Evolutionary conservation across 768 basidiomycete genomes (phyloP).

Genomic region (Leccinum arenicola): DNA sequence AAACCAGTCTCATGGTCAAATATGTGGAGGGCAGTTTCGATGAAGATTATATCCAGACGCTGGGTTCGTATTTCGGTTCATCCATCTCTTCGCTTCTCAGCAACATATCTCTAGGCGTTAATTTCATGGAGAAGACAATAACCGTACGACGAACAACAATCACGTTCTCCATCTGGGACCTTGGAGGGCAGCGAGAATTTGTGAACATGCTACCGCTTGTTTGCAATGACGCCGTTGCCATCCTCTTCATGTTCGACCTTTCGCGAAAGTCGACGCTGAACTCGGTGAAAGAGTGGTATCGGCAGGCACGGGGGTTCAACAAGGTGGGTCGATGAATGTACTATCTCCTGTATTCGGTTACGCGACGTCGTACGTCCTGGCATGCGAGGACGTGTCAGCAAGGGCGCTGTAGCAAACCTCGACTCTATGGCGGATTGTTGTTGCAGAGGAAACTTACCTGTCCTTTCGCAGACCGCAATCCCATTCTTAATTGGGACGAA

Average conservation of each 20-base stretch:
- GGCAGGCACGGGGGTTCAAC: conserved; percentile 98
- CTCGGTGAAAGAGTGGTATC: conserved; percentile 99
- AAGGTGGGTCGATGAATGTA: conserved; percentile 56
- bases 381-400: not conserved
- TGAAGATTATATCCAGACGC: conserved; percentile 99
- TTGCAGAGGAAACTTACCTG: conserved; percentile 15
- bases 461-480: conserved; percentile 77
- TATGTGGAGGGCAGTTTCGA: conserved; percentile 99
- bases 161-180: conserved; percentile 99
- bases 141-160: conserved; percentile 97
- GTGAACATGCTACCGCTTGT: conserved; percentile 99
- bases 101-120: conserved; percentile 61
- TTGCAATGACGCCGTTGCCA: conserved; percentile 99
- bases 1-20: conserved; percentile 99
- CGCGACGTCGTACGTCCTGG: not conserved
- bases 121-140: conserved; percentile 99
- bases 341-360: not conserved
- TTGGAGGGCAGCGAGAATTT: conserved; percentile 96
- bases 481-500: conserved; percentile 99
- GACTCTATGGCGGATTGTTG: conserved; percentile 8
- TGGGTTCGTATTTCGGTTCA: conserved; percentile 55
- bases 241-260: conserved; percentile 99
- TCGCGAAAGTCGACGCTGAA: conserved; percentile 96
- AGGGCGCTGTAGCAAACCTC: not conserved
- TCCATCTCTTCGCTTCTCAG: conserved; percentile 7